A percentile compares a stretch with the other conserved stretches of the same genome.
Evolutionary conservation across 1,139 yeast species (phyloP).

Genomic region (Chernovozyma sophiae-reginae): DNA sequence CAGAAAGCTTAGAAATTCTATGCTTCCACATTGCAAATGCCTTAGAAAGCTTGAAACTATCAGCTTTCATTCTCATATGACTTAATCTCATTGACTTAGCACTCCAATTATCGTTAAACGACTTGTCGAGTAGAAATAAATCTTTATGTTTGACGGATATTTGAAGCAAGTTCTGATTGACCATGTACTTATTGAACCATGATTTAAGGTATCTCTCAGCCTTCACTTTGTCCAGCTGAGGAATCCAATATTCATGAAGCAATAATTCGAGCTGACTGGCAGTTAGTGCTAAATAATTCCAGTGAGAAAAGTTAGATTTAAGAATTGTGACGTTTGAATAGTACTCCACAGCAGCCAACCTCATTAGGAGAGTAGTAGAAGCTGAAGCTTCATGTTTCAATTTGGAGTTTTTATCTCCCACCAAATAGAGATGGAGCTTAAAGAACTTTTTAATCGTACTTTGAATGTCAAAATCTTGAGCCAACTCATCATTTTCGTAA

Average conservation of each 20-base stretch:
- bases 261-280: slow-evolving; percentile 11
- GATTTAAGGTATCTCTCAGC: neutral
- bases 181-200: neutral
- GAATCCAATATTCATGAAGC: neutral
- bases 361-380: slow-evolving; percentile 24
- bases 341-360: slow-evolving; percentile 19
- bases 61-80: neutral
- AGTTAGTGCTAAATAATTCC: slow-evolving; percentile 15
- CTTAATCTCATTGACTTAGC: too few species aligned
- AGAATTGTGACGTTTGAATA: slow-evolving; percentile 4
- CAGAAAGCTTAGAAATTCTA: neutral
- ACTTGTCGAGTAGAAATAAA: neutral
- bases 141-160: neutral
- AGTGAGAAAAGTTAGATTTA: slow-evolving; percentile 10
- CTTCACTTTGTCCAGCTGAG: neutral
- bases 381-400: neutral
- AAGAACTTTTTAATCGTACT: slow-evolving; percentile 20
- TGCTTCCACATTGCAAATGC: neutral
- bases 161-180: neutral
- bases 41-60: neutral
- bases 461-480: slow-evolving; percentile 17
- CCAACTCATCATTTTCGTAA: slow-evolving; percentile 26
- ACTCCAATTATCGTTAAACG: neutral
- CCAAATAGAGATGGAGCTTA: slow-evolving; percentile 18
- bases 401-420: slow-evolving; percentile 1